Evolutionary conservation across 495 filamentous ascomycete genomes (phyloP).

Genomic region (Corynascus novoguineensis): DNA sequence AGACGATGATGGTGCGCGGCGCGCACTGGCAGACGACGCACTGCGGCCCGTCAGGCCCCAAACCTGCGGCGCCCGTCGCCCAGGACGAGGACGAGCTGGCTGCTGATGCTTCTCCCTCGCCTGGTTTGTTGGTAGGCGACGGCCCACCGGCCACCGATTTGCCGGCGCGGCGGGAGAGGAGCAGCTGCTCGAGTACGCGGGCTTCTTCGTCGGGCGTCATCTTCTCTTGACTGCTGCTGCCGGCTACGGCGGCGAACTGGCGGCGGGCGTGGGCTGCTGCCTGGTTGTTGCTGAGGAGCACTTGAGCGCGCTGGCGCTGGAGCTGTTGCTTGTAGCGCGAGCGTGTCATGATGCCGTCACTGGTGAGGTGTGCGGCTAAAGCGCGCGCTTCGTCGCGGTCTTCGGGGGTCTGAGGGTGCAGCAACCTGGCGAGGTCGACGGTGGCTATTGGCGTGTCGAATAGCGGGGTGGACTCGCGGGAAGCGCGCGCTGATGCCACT

Average conservation of each 20-base stretch:
- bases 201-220: slow-evolving; percentile 67
- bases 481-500: slow-evolving; percentile 19
- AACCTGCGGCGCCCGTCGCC: slow-evolving; percentile 61
- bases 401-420: slow-evolving; percentile 72
- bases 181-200: slow-evolving; percentile 71
- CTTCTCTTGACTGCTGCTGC: slow-evolving; percentile 21
- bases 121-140: not conserved
- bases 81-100: slow-evolving; percentile 44
- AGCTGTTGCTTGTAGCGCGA: slow-evolving; percentile 63
- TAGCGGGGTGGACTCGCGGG: slow-evolving; percentile 54
- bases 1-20: slow-evolving; percentile 86
- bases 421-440: slow-evolving; percentile 66
- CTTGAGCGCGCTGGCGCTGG: slow-evolving; percentile 58
- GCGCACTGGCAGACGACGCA: slow-evolving; percentile 89
- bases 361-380: slow-evolving; percentile 72
- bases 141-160: slow-evolving; percentile 4
- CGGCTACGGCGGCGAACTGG: not conserved
- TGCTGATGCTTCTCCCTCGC: slow-evolving; percentile 6
- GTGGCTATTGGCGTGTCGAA: slow-evolving; percentile 61
- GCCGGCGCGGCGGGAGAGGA: slow-evolving; percentile 55
- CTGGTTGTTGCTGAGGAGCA: slow-evolving; percentile 51
- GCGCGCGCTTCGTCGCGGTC: slow-evolving; percentile 75
- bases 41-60: slow-evolving; percentile 70
- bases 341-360: slow-evolving; percentile 69
- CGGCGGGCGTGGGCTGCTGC: not conserved